These are phyloP conservation scores for Phylloporus rhodoxanthus DNA, from an alignment of 768 basidiomycete species.

Conservation along the genomic window DNA sequence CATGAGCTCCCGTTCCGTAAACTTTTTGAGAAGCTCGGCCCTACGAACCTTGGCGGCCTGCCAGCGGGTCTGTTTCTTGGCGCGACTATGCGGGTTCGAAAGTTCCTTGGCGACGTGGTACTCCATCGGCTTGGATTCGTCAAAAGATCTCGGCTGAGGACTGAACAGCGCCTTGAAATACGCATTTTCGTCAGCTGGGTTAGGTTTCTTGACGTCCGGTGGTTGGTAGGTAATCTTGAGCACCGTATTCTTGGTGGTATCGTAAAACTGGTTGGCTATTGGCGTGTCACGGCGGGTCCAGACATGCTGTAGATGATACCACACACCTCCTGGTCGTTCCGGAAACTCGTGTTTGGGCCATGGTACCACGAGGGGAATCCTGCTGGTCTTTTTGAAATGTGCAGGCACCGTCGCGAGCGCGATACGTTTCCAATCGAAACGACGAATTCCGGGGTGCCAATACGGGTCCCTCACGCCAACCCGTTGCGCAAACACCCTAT, in stretches of 20 bases:
- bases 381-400: slow-evolving; percentile 32
- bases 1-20: slow-evolving; percentile 48
- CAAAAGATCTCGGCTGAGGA: slow-evolving; percentile 37
- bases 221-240: slow-evolving; percentile 65
- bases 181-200: slow-evolving; percentile 45
- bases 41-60: slow-evolving; percentile 47
- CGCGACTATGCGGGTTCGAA: slow-evolving; percentile 75
- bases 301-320: background rate
- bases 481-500: slow-evolving; percentile 74
- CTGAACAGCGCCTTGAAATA: slow-evolving; percentile 51
- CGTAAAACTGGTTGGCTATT: slow-evolving; percentile 43
- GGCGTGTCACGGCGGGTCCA: slow-evolving; percentile 6
- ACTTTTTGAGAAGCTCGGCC: slow-evolving; percentile 46
- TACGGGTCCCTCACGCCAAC: slow-evolving; percentile 53
- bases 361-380: slow-evolving; percentile 44
- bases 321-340: slow-evolving; percentile 30
- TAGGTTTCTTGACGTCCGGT: slow-evolving; percentile 39
- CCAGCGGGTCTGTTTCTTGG: slow-evolving; percentile 78
- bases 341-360: slow-evolving; percentile 59
- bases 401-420: slow-evolving; percentile 64
- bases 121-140: slow-evolving; percentile 58
- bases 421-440: slow-evolving; percentile 69
- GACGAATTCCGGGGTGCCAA: slow-evolving; percentile 50
- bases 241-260: slow-evolving; percentile 59
- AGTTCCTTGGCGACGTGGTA: slow-evolving; percentile 62